Evolutionary conservation across 2,329 filamentous ascomycete genomes (phyloP).

Genomic region (Tolypocladium amazonense): DNA sequence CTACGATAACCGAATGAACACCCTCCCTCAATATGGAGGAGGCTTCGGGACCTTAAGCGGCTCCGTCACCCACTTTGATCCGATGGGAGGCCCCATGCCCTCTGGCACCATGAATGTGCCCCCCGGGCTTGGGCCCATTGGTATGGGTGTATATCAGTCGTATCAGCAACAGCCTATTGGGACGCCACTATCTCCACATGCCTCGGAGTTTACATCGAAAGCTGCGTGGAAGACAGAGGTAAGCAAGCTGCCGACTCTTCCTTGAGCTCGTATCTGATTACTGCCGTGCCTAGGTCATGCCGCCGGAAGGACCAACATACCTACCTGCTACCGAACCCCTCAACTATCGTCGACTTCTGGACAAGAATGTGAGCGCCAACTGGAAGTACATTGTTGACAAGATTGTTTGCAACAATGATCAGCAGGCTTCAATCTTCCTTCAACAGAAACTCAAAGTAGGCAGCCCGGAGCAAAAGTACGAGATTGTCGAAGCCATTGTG

Average conservation of each 20-base stretch:
- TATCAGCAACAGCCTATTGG: constrained; percentile 49
- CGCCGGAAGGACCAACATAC: constrained; percentile 61
- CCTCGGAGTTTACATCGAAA: constrained; percentile 59
- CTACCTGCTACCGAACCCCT: constrained; percentile 81
- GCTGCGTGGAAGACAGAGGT: constrained; percentile 46
- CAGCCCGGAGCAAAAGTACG: constrained; percentile 88
- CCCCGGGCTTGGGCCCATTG: constrained; percentile 25
- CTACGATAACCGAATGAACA: constrained; percentile 32
- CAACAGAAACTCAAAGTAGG: constrained; percentile 98
- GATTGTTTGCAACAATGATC: constrained; percentile 98
- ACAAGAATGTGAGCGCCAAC: constrained; percentile 94
- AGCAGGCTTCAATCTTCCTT: constrained; percentile 96
- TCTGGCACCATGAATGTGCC: constrained; percentile 19
- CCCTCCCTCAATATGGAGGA: constrained; percentile 21
- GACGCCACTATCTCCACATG: constrained; percentile 61
- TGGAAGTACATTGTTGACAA: constrained; percentile 99
- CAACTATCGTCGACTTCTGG: constrained; percentile 90
- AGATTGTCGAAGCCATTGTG: constrained; percentile 94
- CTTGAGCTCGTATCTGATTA: not conserved
- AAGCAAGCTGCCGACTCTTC: constrained; percentile 10
- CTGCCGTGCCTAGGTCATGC: constrained; percentile 27
- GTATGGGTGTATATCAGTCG: constrained; percentile 31
- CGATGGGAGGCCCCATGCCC: constrained; percentile 23
- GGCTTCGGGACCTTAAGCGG: constrained; percentile 20
- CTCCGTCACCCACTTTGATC: constrained; percentile 22